Base-by-base conservation (phyloP, 2,329 filamentous ascomycete genomes). In the Neonectria coccinea region DNA sequence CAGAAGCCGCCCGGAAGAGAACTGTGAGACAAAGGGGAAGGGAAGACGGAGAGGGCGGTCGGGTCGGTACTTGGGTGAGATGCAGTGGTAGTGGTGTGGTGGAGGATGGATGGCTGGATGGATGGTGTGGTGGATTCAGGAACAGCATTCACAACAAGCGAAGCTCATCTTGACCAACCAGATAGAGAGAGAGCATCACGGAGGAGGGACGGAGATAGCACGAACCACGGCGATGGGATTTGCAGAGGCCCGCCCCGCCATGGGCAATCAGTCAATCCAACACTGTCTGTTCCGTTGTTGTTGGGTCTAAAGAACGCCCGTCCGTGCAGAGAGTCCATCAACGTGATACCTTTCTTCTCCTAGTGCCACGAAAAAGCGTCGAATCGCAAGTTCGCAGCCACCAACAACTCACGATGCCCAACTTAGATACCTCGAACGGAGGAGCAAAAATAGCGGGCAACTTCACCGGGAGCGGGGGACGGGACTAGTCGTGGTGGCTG, bases 81-180 rank as follows among this genome's bases (percentile, higher is more conserved):
- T 50, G 47, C 47, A 50, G 25, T 31, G 47, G 27, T 14, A 18
- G 25, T 50, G 48, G 47, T 20, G 47, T 31, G 45, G 33, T 36
- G 29, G 9, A 29, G 18, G 42, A 31, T 48, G 48, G 29, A 29
- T 29, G 29, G 22, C 22, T 22, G 22, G 22, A 22, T 22, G 22
- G 22, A 22, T 22, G 27, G 59, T 52, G 57, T 59, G 59, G 59
- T 47, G 59, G 59, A 47, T 57, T 57, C 59, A 57, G 59, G 59
- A 62, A 57, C 59, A 56, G 39, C 31, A 33, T 41, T 51, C 31
- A 31, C 33, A 51, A 18, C 29, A 60, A 18, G 39, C 20, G 18
- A 14, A 47, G 25, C 42, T 9, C 12, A 27, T 33, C 33, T 22
- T 27, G 36, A 29, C 59, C 53, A 52, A 62, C 52, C 59, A 42